A percentile compares a stretch with the other conserved stretches of the same genome.
Evolutionary conservation across 2,329 filamentous ascomycete species (phyloP).

Genomic region (Emmonsiellopsis sp.): DNA sequence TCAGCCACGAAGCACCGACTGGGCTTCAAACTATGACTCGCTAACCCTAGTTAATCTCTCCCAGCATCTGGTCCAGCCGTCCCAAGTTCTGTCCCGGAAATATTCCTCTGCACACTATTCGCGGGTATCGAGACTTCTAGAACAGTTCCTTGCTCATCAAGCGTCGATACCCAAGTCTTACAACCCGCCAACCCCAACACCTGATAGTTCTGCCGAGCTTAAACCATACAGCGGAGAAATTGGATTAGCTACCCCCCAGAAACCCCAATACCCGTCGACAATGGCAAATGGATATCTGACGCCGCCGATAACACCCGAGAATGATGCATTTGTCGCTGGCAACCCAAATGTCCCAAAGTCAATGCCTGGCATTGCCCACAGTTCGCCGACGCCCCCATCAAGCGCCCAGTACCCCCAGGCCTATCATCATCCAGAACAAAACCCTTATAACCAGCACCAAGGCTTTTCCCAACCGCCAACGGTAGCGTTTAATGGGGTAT

Average conservation of each 20-base stretch:
- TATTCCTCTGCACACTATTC: constrained; percentile 59
- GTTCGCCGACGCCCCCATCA: constrained; percentile 28
- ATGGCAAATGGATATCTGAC: constrained; percentile 37
- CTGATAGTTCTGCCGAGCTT: constrained; percentile 24
- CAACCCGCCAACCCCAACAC: constrained; percentile 33
- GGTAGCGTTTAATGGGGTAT: constrained; percentile 24
- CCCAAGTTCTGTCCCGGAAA: constrained; percentile 58
- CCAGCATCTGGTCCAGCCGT: constrained; percentile 58
- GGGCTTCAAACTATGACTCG: constrained; percentile 51
- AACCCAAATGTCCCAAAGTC: constrained; percentile 25
- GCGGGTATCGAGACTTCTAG: constrained; percentile 54
- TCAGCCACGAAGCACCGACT: constrained; percentile 66
- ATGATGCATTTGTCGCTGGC: constrained; percentile 29
- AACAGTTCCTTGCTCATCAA: constrained; percentile 58
- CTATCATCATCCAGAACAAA: constrained; percentile 25
- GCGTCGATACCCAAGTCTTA: constrained; percentile 44
- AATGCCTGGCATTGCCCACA: constrained; percentile 13
- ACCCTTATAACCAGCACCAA: constrained; percentile 26
- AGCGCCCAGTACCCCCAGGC: constrained; percentile 28
- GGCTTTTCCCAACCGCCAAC: constrained; percentile 24
- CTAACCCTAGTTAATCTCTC: constrained; percentile 51
- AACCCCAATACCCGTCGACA: constrained; percentile 24
- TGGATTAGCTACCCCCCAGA: constrained; percentile 36
- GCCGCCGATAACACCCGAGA: constrained; percentile 40
- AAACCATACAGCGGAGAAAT: constrained; percentile 34